Percentiles rank a stretch among this genome's conserved stretches.
These are phyloP conservation scores for Botrytis aclada DNA, from an alignment of 2,329 filamentous ascomycete genomes.

Conservation along the genomic window DNA sequence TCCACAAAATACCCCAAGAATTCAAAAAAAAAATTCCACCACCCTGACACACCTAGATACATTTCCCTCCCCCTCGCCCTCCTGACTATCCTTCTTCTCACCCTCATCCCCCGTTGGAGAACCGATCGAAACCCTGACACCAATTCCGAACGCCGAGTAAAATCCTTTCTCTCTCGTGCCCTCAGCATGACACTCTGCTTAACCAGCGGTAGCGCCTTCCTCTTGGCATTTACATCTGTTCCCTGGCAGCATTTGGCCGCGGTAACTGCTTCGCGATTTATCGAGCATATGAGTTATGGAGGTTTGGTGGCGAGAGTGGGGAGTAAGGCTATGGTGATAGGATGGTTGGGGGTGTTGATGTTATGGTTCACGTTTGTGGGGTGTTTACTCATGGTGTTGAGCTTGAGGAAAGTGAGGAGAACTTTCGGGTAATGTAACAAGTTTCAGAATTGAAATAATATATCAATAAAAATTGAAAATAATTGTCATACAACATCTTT, in stretches of 20 bases:
- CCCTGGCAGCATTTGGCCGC: not conserved
- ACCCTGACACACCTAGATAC: not conserved
- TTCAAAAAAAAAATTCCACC: not conserved
- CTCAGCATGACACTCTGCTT: not conserved
- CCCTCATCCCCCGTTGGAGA: not conserved
- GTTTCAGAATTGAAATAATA: not conserved
- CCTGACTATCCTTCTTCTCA: not conserved
- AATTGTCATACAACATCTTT: not conserved
- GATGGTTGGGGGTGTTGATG: not conserved
- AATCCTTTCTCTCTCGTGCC: not conserved
- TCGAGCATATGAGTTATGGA: not conserved
- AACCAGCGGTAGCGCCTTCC: not conserved
- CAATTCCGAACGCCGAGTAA: not conserved
- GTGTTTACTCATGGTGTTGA: constrained; percentile 1
- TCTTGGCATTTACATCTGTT: not conserved
- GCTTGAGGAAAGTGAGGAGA: not conserved
- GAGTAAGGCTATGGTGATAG: not conserved
- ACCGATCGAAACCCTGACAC: not conserved
- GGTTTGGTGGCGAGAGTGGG: not conserved
- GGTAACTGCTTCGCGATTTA: not conserved
- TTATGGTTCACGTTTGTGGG: not conserved
- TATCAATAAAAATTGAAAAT: not conserved
- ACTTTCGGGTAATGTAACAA: not conserved
- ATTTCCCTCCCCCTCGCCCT: not conserved
- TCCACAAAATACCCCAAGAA: not conserved